phyloP scores from a whole-genome alignment of 2,329 filamentous ascomycete genomes.

The Aureobasidium sp. region DNA sequence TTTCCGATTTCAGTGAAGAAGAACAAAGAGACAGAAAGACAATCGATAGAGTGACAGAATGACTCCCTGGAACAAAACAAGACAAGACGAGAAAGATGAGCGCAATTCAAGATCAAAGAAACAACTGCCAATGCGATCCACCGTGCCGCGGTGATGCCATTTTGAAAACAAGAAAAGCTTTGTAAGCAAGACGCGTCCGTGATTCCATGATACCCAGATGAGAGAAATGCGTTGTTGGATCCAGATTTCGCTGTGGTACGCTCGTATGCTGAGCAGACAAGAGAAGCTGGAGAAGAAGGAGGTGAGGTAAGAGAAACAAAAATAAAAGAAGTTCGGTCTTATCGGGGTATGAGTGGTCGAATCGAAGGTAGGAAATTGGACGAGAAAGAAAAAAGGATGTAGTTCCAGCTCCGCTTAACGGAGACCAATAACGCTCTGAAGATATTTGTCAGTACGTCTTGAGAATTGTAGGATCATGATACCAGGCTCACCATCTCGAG shows the following conservation, averaged over 20 bases:
- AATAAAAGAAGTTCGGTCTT: slow-evolving; percentile 10
- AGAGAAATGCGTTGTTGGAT: slow-evolving; percentile 3
- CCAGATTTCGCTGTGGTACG: background rate
- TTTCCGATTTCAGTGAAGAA: background rate
- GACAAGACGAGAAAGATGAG: background rate
- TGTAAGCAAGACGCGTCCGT: background rate
- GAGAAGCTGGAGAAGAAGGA: background rate
- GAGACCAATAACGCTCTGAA: slow-evolving; percentile 23
- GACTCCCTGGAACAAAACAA: background rate
- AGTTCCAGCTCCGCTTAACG: slow-evolving; percentile 14
- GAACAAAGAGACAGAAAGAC: background rate
- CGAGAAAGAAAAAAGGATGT: background rate
- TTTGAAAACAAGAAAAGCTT: background rate
- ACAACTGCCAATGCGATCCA: background rate
- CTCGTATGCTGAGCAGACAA: background rate
- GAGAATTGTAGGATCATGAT: background rate
- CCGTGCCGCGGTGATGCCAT: background rate
- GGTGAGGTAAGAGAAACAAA: background rate
- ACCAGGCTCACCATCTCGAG: slow-evolving; percentile 69
- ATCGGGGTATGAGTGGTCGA: slow-evolving; percentile 14
- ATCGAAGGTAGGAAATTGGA: slow-evolving; percentile 5
- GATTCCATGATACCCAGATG: slow-evolving; percentile 5
- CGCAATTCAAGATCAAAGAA: background rate
- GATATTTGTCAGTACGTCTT: background rate
- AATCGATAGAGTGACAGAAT: background rate